Percentiles rank a stretch among this genome's conserved stretches.
phyloP scores from a whole-genome alignment of 2,329 filamentous ascomycete species.

The Iodosphaeria phyllophila region DNA sequence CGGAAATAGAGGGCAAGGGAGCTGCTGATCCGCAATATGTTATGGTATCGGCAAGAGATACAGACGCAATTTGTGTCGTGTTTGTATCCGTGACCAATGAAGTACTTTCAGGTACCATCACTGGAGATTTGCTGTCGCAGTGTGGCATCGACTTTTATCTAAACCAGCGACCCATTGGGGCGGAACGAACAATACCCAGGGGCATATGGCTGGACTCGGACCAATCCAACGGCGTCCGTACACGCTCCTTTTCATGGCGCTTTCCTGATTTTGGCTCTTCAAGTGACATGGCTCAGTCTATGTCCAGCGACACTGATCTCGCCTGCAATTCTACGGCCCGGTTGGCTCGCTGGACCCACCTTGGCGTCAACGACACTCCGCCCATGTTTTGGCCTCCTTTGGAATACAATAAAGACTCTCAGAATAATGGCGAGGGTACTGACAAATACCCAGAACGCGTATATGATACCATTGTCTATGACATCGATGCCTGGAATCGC shows the following conservation, averaged over 20 bases:
- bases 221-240: constrained; percentile 3
- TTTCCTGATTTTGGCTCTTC: constrained; percentile 2
- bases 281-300: neutral
- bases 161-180: constrained; percentile 1
- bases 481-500: too few species aligned
- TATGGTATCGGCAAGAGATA: too few species aligned
- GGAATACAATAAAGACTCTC: too few species aligned
- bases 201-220: constrained; percentile 4
- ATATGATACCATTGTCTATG: too few species aligned
- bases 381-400: constrained; percentile 1
- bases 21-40: too few species aligned
- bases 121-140: constrained; percentile 1
- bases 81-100: too few species aligned
- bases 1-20: too few species aligned
- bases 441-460: too few species aligned
- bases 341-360: neutral
- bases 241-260: constrained; percentile 1
- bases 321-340: constrained; percentile 1
- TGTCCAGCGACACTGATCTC: neutral
- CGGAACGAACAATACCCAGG: constrained; percentile 1
- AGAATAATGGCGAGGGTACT: too few species aligned
- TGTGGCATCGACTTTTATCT: neutral
- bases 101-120: too few species aligned
- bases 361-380: neutral
- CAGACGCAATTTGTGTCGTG: too few species aligned